Conservation (phyloP, 257 asterid species). For the Solanum boliviense region DNA sequence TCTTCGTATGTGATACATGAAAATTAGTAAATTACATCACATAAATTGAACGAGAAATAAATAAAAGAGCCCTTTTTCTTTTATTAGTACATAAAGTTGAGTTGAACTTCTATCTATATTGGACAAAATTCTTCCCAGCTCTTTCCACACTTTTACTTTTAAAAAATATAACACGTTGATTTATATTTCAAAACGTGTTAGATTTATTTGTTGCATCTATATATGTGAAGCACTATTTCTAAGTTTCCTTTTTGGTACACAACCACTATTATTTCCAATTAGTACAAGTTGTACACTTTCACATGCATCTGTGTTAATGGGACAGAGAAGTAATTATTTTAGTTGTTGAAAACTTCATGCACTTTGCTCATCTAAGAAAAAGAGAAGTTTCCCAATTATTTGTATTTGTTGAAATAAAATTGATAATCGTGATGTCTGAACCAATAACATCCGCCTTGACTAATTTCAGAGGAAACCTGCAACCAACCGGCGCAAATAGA, state of each 20-base stretch:
- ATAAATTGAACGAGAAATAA: neutral
- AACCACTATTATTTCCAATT: neutral
- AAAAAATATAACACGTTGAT: neutral
- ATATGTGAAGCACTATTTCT: neutral
- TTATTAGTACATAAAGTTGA: neutral
- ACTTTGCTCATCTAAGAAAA: neutral
- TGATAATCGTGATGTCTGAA: neutral
- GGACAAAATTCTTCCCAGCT: neutral
- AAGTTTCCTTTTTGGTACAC: neutral
- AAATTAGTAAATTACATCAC: neutral
- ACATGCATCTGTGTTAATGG: neutral
- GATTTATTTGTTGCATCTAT: neutral
- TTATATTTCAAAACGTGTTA: neutral
- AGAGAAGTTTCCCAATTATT: neutral
- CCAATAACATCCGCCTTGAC: neutral
- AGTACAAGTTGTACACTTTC: neutral
- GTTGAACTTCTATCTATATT: neutral
- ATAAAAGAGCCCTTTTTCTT: neutral
- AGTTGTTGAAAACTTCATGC: neutral
- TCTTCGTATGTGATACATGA: neutral
- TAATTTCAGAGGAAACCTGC: neutral
- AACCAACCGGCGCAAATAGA: neutral
- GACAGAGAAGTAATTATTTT: neutral
- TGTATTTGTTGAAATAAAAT: neutral
- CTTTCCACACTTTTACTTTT: neutral